Evolutionary conservation across 805 yeast genomes (phyloP).

Genomic region (Candida nitratophila): DNA sequence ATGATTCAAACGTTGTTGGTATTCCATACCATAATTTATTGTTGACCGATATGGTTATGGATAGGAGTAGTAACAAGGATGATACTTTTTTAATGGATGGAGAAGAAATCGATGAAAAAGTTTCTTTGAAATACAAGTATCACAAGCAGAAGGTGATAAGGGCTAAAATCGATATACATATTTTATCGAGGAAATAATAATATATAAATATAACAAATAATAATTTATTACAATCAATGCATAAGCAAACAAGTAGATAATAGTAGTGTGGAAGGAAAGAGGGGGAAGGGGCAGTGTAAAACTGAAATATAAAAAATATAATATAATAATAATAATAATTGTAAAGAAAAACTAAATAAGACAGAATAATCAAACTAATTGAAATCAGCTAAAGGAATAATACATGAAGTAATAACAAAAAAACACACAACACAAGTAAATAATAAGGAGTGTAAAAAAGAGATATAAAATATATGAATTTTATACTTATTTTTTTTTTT

Average conservation of each 20-base stretch:
- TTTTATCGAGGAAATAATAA: conserved; percentile 3
- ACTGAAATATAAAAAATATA: background rate
- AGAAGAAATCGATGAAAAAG: conserved; percentile 7
- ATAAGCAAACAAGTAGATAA: no score
- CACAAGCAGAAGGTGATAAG: conserved; percentile 10
- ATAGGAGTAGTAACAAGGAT: background rate
- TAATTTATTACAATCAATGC: no score
- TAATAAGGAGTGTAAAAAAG: background rate
- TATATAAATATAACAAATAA: background rate
- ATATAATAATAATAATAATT: background rate
- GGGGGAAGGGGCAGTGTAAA: no score
- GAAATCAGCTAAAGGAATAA: background rate
- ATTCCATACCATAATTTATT: background rate
- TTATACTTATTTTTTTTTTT: no score
- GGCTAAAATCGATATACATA: conserved; percentile 16
- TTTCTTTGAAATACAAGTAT: conserved; percentile 12
- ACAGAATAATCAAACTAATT: no score
- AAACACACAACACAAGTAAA: background rate
- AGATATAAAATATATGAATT: no score
- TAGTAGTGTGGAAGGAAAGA: no score
- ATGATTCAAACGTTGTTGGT: background rate
- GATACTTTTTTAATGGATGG: no score
- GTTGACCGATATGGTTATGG: background rate
- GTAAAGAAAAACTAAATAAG: no score
- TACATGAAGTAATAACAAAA: background rate